phyloP scores from a whole-genome alignment of 148 eudicot genomes.

The Euryodendron excelsum region DNA sequence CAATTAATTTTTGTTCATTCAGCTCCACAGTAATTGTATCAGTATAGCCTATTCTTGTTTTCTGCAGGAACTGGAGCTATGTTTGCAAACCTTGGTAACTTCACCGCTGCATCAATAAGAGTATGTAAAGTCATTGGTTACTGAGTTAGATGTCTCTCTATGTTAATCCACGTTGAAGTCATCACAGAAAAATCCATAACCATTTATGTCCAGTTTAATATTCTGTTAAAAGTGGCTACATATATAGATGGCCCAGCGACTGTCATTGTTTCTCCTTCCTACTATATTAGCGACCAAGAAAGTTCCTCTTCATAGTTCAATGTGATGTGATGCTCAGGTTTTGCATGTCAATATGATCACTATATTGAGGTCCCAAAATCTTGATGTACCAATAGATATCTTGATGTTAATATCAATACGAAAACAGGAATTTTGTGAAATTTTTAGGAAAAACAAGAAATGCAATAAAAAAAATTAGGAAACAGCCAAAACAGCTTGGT shows the following conservation, averaged over 20 bases:
- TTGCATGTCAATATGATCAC: background rate
- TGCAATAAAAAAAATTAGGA: background rate
- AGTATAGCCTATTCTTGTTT: constrained; percentile 13
- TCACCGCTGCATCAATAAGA: constrained; percentile 42
- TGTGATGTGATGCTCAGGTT: background rate
- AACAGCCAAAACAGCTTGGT: background rate
- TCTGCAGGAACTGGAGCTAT: constrained; percentile 50
- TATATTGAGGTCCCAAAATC: background rate
- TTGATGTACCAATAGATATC: background rate
- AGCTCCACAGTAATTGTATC: background rate
- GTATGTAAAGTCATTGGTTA: constrained; percentile 22
- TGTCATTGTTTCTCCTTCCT: background rate
- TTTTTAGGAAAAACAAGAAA: background rate
- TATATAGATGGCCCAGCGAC: background rate
- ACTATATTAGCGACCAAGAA: background rate
- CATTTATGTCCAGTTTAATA: background rate
- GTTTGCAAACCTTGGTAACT: constrained; percentile 46
- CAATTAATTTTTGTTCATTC: background rate
- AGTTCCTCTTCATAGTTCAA: background rate
- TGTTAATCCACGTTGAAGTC: background rate
- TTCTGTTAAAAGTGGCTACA: background rate
- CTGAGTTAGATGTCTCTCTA: background rate
- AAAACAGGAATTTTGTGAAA: background rate
- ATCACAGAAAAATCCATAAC: background rate
- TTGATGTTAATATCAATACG: background rate